These are phyloP conservation scores for Stromatinia cepivora DNA, from an alignment of 2,329 filamentous ascomycete species.

Conservation along the genomic window DNA sequence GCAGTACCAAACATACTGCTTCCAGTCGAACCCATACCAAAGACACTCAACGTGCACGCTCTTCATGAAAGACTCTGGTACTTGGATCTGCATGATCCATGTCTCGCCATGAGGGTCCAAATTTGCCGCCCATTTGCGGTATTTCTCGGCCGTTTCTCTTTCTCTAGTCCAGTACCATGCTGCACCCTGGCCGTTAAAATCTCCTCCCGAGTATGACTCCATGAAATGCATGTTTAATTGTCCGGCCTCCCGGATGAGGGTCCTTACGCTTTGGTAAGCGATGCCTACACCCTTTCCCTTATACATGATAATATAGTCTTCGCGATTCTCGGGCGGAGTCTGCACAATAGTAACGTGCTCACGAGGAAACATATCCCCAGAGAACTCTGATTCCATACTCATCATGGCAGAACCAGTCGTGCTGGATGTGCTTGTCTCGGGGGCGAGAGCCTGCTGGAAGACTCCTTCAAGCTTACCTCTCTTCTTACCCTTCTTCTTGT, in stretches of 20 bases:
- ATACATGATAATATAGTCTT: not conserved
- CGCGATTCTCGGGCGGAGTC: not conserved
- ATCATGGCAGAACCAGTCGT: not conserved
- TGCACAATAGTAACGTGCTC: not conserved
- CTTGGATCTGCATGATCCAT: not conserved
- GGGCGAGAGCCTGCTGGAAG: not conserved
- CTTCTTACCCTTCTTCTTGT: not conserved
- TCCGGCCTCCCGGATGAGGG: not conserved
- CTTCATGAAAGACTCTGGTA: not conserved
- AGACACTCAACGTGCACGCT: not conserved
- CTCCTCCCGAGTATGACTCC: not conserved
- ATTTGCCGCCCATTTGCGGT: not conserved
- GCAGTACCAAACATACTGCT: slow-evolving; percentile 2
- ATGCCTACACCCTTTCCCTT: not conserved
- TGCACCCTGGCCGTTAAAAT: not conserved
- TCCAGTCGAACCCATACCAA: not conserved
- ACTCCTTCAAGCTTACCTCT: not conserved
- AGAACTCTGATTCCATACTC: not conserved
- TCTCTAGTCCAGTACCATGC: not conserved
- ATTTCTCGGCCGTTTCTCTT: not conserved
- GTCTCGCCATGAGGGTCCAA: not conserved
- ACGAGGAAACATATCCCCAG: not conserved
- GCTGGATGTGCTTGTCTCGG: not conserved
- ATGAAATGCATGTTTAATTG: not conserved
- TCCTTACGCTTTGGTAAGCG: not conserved